Evolutionary conservation across 139 green algal species (phyloP), one percentile per base, ranked within the genome.

Genomic region (Protoeuglena noctilucae): DNA sequence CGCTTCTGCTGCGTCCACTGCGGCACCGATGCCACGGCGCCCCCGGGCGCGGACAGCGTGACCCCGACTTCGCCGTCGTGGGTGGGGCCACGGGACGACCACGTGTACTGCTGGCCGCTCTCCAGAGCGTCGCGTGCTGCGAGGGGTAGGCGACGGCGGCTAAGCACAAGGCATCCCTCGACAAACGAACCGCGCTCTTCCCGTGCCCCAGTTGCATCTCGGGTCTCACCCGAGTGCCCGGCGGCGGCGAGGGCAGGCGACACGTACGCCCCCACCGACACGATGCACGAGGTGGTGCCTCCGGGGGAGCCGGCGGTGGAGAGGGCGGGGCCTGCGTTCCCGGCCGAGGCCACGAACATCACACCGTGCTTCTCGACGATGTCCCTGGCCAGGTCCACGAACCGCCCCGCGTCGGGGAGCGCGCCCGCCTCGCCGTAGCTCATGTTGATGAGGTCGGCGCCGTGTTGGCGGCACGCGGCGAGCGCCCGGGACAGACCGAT

Each of bases 311-410:
- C 83, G 22, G 93, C 80, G 9, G 87, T 93, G 19, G 62, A 73
- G 25, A 95, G 76, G 2, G 80, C 87, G 6, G 87, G 86, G 0
- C 87, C 87, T 5, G 67, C 67, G 58, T 95, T 94, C 45, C 87
- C 82, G 24, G 85, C 84, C 3, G 51, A 72, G 22, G 74, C 66
- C 16, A 94, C 69, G 29, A 92, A 94, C 29, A 90, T 75, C 19
- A 94, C 77, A 25, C 68, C 69, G 40, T 89, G 80, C 62, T 93
- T 86, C 68, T 87, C 28, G 26, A 93, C 79, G 23, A 88, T 59
- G 67, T 93, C 80, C 25, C 72, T 63, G 5, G 66, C 70, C 22
- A 86, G 66, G 3, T 72, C 47, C 23, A 86, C 59, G 60, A 86
- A 80, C 47, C 77, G 63, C 29, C 78, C 78, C 21, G 48, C 25